Evolutionary conservation across 2,329 filamentous ascomycete species (phyloP), one percentile per base, ranked within the genome.

Genomic region (Blastomyces parvus): DNA sequence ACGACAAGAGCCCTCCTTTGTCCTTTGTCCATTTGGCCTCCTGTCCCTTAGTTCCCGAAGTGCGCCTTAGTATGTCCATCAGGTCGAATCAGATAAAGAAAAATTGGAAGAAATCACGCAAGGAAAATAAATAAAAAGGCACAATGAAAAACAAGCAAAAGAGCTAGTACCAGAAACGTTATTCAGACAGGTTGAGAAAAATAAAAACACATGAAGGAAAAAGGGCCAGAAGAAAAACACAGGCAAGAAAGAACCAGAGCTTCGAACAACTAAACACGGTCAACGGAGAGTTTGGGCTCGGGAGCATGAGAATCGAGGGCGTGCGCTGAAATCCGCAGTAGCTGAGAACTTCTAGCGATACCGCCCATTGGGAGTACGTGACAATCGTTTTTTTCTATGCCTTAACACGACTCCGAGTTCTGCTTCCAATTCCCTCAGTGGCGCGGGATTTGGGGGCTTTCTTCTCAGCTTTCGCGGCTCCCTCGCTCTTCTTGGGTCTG

Each of bases 391-490:
- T 36, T 62, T 62, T 69, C 22, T 68, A 65, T 50, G 66, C 67
- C 67, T 77, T 73, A 58, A 73, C 74, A 36, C 74, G 74, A 65
- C 74, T 77, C 59, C 75, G 73, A 52, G 75, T 77, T 44, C 75
- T 70, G 65, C 73, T 76, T 42, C 75, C 74, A 64, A 74, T 71
- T 11, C 75, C 73, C 59, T 17, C 67, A 56, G 27, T 71, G 69
- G 64, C 73, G 71, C 66, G 61, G 36, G 65, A 64, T 8, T 59
- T 64, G 33, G 65, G 64, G 2, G 57, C 50, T 46, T 64, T 66
- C 62, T 63, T 66, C 19, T 57, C 59, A 2, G 53, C 44, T 50
- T 59, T 53, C 22, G 6, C 36, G n/a, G n/a, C 8, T n/a, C 8
- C 50, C 27, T 62, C 64, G 22, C 66, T 69, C 62, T 74, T 76